Conservation (phyloP, 306 rosid genomes). For the Malus domestica region ASM211411v1 NC_041798.1:23035501-23036000, state of each 20-base stretch:
- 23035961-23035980: background rate
- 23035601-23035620: conserved; percentile 86
- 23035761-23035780: conserved; percentile 59
- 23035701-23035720: conserved; percentile 68
- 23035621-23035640: conserved; percentile 86
- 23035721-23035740: conserved; percentile 50
- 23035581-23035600: conserved; percentile 97
- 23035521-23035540: conserved; percentile 69
- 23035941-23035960: background rate
- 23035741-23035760: conserved; percentile 46
- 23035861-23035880: conserved; percentile 88
- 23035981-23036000: background rate
- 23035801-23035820: conserved; percentile 64
- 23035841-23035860: conserved; percentile 82
- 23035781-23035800: conserved; percentile 62
- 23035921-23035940: background rate
- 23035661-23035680: conserved; percentile 81
- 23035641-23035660: conserved; percentile 92
- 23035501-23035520: conserved; percentile 41
- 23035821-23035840: conserved; percentile 63
- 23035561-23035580: conserved; percentile 97
- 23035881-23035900: conserved; percentile 93
- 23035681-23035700: conserved; percentile 99
- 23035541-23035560: conserved; percentile 93
- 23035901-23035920: conserved; percentile 37